A percentile compares a stretch with the other conserved stretches of the same genome.
phyloP scores from a whole-genome alignment of 306 rosid genomes.

The Coriaria nepalensis region DNA sequence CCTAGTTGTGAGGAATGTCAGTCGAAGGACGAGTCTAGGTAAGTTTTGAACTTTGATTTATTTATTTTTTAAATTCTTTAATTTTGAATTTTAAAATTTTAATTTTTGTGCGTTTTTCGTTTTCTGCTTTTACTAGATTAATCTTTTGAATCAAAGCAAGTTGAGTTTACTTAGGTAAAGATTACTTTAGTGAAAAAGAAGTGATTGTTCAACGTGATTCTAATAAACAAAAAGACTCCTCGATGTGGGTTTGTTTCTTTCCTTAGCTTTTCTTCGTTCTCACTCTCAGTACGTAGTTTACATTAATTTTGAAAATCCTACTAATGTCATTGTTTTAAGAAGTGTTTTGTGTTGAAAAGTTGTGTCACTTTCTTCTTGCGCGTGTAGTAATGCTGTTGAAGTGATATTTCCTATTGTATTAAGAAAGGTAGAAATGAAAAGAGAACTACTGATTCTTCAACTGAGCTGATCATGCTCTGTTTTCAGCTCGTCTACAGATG shows the following conservation, averaged over 20 bases:
- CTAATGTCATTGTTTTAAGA: too few relatives aligned
- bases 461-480: conserved; percentile 8
- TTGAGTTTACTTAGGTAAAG: conserved; percentile 1
- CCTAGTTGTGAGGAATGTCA: conserved; percentile 5
- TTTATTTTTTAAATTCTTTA: neutral
- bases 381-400: too few relatives aligned
- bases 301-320: too few relatives aligned
- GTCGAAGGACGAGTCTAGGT: conserved; percentile 31
- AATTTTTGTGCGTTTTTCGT: neutral
- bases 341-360: too few relatives aligned
- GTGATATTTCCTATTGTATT: too few relatives aligned
- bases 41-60: conserved; percentile 9
- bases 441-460: neutral
- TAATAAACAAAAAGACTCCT: conserved; percentile 1
- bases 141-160: neutral
- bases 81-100: too few relatives aligned
- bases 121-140: neutral
- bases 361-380: too few relatives aligned
- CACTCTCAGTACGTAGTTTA: neutral
- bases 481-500: conserved; percentile 46
- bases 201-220: conserved; percentile 3
- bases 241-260: neutral
- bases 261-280: conserved; percentile 3
- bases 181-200: neutral
- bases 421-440: too few relatives aligned